Conservation (phyloP, 148 eudicot genomes). For the Silene latifolia region DNA sequence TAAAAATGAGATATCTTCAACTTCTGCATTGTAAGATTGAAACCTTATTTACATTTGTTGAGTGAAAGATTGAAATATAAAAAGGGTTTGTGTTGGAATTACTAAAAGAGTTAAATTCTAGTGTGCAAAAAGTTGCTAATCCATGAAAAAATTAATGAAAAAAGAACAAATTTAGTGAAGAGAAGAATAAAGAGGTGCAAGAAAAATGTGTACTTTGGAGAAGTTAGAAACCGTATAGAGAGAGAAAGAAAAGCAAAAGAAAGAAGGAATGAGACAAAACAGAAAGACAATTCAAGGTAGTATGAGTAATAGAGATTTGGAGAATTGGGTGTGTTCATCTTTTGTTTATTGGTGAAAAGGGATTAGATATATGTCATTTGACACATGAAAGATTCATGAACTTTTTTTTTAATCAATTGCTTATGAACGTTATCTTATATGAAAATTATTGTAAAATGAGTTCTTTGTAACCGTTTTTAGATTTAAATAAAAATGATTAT, state of each 20-base stretch:
- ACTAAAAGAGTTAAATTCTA: background rate
- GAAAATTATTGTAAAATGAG: no score
- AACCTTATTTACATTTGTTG: background rate
- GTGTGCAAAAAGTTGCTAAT: background rate
- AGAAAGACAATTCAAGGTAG: slow-evolving; percentile 4
- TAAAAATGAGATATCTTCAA: slow-evolving; percentile 20
- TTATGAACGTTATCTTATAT: no score
- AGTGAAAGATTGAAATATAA: background rate
- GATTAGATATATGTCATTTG: slow-evolving; percentile 22
- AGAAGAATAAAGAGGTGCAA: slow-evolving; percentile 1
- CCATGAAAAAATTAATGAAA: background rate
- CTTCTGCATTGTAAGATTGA: slow-evolving; percentile 23
- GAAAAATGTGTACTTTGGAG: background rate
- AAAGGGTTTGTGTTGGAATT: background rate
- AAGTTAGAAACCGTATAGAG: background rate
- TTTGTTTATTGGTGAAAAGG: slow-evolving; percentile 32
- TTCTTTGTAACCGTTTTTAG: no score
- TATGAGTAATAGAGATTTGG: slow-evolving; percentile 12
- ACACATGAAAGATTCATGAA: slow-evolving; percentile 31
- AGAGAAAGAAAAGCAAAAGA: background rate
- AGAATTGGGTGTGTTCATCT: slow-evolving; percentile 14
- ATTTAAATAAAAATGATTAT: no score
- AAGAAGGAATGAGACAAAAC: slow-evolving; percentile 21
- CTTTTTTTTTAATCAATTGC: no score
- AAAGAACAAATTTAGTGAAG: background rate